phyloP scores from a whole-genome alignment of 2,329 filamentous ascomycete species.

The Colletotrichum sp. region DNA sequence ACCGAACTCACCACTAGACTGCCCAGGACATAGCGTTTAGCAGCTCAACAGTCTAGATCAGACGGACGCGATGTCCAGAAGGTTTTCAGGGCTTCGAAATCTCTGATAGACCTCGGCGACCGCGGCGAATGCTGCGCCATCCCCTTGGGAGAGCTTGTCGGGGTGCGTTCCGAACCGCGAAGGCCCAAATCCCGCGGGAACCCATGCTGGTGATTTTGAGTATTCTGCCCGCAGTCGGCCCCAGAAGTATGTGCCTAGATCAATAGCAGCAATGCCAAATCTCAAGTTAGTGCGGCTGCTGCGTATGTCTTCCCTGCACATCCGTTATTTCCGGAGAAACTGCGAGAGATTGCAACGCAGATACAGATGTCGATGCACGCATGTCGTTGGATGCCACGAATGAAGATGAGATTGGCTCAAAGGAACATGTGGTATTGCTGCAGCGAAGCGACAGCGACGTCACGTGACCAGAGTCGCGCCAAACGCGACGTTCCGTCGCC shows the following conservation, averaged over 20 bases:
- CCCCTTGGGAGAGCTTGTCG: neutral
- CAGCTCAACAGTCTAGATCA: neutral
- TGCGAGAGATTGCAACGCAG: neutral
- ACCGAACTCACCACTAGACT: neutral
- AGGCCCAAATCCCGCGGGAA: neutral
- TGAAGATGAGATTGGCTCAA: neutral
- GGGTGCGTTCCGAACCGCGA: neutral
- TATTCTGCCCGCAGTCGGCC: neutral
- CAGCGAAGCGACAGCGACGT: neutral
- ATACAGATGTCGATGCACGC: neutral
- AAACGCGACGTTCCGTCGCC: neutral
- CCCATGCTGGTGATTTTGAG: neutral
- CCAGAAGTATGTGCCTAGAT: neutral
- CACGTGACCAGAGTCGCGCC: neutral
- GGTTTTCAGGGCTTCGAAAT: neutral
- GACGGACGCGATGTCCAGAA: neutral
- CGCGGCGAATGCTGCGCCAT: neutral
- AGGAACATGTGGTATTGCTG: neutral
- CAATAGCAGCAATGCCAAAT: neutral
- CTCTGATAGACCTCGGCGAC: neutral
- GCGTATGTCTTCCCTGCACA: neutral
- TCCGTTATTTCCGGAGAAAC: neutral
- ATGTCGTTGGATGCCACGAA: neutral
- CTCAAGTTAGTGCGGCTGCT: neutral
- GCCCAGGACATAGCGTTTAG: neutral